Evolutionary conservation across 2,329 filamentous ascomycete species (phyloP).

Genomic region (Alternaria brassicicola): DNA sequence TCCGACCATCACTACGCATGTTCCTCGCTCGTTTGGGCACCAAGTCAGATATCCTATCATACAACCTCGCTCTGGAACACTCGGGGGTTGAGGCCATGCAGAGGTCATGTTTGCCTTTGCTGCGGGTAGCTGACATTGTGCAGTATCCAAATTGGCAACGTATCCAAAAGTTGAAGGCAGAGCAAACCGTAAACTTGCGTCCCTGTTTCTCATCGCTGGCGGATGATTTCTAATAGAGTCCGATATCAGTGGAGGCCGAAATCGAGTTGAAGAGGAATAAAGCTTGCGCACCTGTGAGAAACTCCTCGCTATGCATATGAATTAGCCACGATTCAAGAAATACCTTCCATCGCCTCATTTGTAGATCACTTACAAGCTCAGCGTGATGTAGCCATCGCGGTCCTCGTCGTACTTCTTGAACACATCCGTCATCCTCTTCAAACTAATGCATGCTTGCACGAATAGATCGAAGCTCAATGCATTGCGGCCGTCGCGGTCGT

Average conservation of each 20-base stretch:
- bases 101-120: not conserved
- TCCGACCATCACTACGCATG: not conserved
- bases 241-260: slow-evolving; percentile 57
- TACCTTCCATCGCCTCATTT: not conserved
- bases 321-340: slow-evolving; percentile 10
- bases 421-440: slow-evolving; percentile 98
- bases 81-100: not conserved
- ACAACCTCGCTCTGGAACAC: not conserved
- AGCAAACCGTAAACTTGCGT: not conserved
- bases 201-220: slow-evolving; percentile 39
- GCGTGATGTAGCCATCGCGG: slow-evolving; percentile 79
- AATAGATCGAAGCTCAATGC: slow-evolving; percentile 81
- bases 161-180: not conserved
- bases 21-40: not conserved
- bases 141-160: not conserved
- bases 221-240: slow-evolving; percentile 57
- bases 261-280: slow-evolving; percentile 62
- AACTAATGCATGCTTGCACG: slow-evolving; percentile 93
- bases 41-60: not conserved
- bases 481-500: slow-evolving; percentile 66
- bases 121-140: no score
- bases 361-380: slow-evolving; percentile 58
- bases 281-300: slow-evolving; percentile 61
- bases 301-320: slow-evolving; percentile 53
- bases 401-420: slow-evolving; percentile 99